Conservation (phyloP, 768 basidiomycete species). For the Terana coerulea region DNA sequence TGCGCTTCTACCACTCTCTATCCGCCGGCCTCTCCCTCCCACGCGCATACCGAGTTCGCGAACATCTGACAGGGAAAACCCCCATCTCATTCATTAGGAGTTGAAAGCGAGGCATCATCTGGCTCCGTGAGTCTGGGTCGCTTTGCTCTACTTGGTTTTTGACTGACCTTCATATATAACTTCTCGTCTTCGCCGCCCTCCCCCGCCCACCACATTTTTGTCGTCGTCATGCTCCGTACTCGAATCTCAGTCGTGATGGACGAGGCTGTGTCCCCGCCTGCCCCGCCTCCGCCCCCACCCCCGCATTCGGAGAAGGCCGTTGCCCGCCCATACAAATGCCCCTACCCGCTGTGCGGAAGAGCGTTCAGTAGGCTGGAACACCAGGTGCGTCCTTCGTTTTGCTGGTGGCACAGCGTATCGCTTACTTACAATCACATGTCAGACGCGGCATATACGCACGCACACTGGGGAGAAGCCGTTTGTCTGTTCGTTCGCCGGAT, state of each 20-base stretch:
- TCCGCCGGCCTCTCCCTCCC: neutral
- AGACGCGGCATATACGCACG: slow-evolving; percentile 98
- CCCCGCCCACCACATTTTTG: neutral
- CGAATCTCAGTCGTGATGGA: slow-evolving; percentile 17
- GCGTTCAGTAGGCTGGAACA: slow-evolving; percentile 97
- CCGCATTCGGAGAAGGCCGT: slow-evolving; percentile 35
- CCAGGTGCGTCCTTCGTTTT: slow-evolving; percentile 53
- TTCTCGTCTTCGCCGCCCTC: neutral
- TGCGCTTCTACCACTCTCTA: neutral
- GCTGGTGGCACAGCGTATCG: neutral
- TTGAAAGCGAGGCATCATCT: neutral
- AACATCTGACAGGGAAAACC: slow-evolving; percentile 3
- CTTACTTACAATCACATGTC: slow-evolving; percentile 11
- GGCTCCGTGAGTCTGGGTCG: slow-evolving; percentile 4
- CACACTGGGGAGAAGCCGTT: slow-evolving; percentile 99
- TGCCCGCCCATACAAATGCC: slow-evolving; percentile 93
- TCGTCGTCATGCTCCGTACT: slow-evolving; percentile 1
- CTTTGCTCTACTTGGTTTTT: neutral
- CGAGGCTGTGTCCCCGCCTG: slow-evolving; percentile 16
- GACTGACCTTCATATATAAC: slow-evolving; percentile 4
- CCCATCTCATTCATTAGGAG: neutral
- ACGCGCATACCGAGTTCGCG: slow-evolving; percentile 1
- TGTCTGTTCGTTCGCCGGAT: slow-evolving; percentile 85
- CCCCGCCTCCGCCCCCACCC: slow-evolving; percentile 19
- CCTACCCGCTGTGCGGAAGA: slow-evolving; percentile 85